Base-by-base conservation (phyloP, 345 rosid species). In the Dipteronia dyeriana region DNA sequence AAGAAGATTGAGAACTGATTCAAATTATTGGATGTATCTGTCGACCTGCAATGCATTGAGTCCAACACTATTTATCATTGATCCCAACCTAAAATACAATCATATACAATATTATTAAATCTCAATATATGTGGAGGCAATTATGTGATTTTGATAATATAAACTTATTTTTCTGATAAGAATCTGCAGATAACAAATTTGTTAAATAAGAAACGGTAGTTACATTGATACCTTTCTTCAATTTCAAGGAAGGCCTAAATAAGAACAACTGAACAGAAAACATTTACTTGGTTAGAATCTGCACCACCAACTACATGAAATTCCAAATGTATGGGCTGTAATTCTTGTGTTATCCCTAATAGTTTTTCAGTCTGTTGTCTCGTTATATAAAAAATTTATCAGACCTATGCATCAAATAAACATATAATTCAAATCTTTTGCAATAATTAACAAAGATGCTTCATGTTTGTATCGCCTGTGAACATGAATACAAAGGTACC, bases 1-100 rank as follows among this genome's bases (percentile, higher is more conserved):
- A 85, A n/a, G 67, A 93, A 90, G 75, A 84, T 80, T 69, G 92
- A 87, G 57, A 90, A 82, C 62, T 88, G 92, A 79, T 87, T 79
- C 77, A 43, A n/a, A 45, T 38, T 65, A 61, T 61, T 62, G 17
- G 45, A 56, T 53, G 76, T 67, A 69, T 67, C 51, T 23, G 53
- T 80, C 51, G 81, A 79, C 81, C 93, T 88, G 88, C 74, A 79
- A 79, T 23, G 65, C 20, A 34, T 29, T 12, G 64, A 57, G 14
- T 45, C 38, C 53, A 73, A 12, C 31, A 31, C 16, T 43, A 61
- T 69, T 64, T 29, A 45, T 59, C n/a, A 31, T 29, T 19, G 47
- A 25, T 47, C 25, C 45, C 9, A 38, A 39, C 16, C 17, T 68
- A 43, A n/a, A 25, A 25, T 14, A 39, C 8, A 60, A 59, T 38